Evolutionary conservation across 345 rosid species (phyloP).

Genomic region (Citrus cavaleriei): DNA sequence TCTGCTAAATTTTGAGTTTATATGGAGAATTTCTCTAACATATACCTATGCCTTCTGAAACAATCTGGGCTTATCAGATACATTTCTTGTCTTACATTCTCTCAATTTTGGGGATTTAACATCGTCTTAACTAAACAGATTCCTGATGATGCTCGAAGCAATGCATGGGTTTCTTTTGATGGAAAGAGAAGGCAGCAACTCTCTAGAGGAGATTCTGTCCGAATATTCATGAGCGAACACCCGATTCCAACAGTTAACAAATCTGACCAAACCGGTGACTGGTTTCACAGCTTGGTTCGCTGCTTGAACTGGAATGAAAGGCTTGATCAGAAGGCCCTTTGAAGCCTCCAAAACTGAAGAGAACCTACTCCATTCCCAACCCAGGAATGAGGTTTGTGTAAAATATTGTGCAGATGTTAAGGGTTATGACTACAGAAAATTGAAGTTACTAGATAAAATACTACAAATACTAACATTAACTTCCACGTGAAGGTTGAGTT

Average conservation of each 20-base stretch:
- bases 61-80: background rate
- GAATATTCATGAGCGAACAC: constrained; percentile 90
- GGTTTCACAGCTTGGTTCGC: constrained; percentile 93
- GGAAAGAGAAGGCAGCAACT: constrained; percentile 98
- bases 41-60: background rate
- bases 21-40: too few species aligned
- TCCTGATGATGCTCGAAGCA: constrained; percentile 89
- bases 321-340: constrained; percentile 83
- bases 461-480: constrained; percentile 6
- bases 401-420: constrained; percentile 34
- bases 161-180: constrained; percentile 99
- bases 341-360: constrained; percentile 17
- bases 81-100: background rate
- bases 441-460: background rate
- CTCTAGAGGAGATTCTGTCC: constrained; percentile 88
- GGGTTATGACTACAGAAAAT: constrained; percentile 16
- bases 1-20: background rate
- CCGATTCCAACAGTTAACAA: constrained; percentile 97
- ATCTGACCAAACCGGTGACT: constrained; percentile 90
- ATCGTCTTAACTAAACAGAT: constrained; percentile 42
- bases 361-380: constrained; percentile 2
- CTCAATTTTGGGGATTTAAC: background rate
- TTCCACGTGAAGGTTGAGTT: constrained; percentile 12
- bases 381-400: constrained; percentile 28
- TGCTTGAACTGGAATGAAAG: constrained; percentile 99